Base-by-base conservation (phyloP, 441 rosid genomes). In the Hypseocharis bilobata region DNA sequence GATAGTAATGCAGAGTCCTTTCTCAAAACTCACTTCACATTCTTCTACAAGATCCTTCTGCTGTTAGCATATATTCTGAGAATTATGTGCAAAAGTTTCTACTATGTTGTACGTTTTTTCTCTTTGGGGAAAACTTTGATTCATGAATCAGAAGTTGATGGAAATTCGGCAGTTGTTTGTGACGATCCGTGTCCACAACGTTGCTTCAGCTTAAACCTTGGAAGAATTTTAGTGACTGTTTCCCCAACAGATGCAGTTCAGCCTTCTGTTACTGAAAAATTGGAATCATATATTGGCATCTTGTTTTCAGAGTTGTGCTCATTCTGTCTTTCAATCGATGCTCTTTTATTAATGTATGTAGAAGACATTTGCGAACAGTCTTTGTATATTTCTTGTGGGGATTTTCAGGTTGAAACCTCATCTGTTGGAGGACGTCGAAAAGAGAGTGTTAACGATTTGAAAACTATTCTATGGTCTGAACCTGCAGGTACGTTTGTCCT, bases 361-460 rank as follows among this genome's bases (percentile, higher is more conserved):
- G 82, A 71, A 73, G 83, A 78, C 65, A 72, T 78, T 76, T 71
- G 77, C 69, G 76, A 76, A 66, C 85, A 82, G 72, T 74, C 82
- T 30, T 32, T 80, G 30, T 79, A 81, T 66, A 60, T 86, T 62
- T 89, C 87, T 72, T 86, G 83, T 67, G 94, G 88, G 73, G 74
- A 79, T 67, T 28, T 88, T 71, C 78, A 77, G 74, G 73, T 82
- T 60, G 78, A 79, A 66, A 67, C 89, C 61, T 74, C 79, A 64
- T 68, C 77, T 69, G 68, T 63, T 30, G 47, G 69, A 65, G 73
- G 76, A 68, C 78, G 71, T 75, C 68, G 29, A 68, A 76, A 70
- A 70, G 84, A 74, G 60, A 72, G 68, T 65, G 52, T 38, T 45
- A 81, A 68, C 69, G 68, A 79, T 67, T 54, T 66, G 60, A 73